Evolutionary conservation across 768 basidiomycete species (phyloP).

Genomic region (Rhodotorula toruloides): DNA sequence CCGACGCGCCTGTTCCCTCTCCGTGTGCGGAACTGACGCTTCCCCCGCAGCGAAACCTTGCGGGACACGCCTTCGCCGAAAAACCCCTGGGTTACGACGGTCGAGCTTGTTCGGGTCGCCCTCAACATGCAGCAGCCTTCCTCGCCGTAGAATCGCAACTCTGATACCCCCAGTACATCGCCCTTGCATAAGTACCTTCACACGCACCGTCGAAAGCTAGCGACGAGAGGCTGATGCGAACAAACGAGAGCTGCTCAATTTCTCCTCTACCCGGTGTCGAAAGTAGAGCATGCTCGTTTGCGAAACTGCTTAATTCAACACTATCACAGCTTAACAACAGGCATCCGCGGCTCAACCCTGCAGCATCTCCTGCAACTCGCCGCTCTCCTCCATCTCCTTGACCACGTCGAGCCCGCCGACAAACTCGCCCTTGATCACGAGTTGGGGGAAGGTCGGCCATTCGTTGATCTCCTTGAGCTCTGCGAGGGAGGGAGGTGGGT

Average conservation of each 20-base stretch:
- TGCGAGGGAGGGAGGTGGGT: constrained; percentile 8
- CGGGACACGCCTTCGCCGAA: constrained; percentile 35
- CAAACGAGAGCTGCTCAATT: too few species aligned
- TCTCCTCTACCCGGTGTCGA: too few species aligned
- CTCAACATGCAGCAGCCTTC: constrained; percentile 12
- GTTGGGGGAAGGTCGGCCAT: constrained; percentile 85
- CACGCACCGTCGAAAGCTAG: too few species aligned
- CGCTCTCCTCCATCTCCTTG: constrained; percentile 75
- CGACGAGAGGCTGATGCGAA: too few species aligned
- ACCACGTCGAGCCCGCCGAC: constrained; percentile 93
- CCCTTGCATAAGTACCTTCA: too few species aligned
- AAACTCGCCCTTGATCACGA: constrained; percentile 82
- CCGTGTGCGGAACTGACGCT: background rate
- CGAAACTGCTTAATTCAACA: background rate
- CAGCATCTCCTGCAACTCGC: constrained; percentile 59
- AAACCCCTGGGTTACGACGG: constrained; percentile 38
- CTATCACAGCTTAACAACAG: too few species aligned
- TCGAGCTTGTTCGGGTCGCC: constrained; percentile 11
- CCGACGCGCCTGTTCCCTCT: background rate
- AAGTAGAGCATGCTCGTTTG: too few species aligned
- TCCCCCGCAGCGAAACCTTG: constrained; percentile 12
- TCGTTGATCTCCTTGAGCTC: constrained; percentile 68
- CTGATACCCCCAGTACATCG: background rate
- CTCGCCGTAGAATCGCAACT: background rate
- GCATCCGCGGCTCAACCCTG: background rate